phyloP scores from a whole-genome alignment of 2,329 filamentous ascomycete genomes.

The Pseudocercospora fijiensis region DNA sequence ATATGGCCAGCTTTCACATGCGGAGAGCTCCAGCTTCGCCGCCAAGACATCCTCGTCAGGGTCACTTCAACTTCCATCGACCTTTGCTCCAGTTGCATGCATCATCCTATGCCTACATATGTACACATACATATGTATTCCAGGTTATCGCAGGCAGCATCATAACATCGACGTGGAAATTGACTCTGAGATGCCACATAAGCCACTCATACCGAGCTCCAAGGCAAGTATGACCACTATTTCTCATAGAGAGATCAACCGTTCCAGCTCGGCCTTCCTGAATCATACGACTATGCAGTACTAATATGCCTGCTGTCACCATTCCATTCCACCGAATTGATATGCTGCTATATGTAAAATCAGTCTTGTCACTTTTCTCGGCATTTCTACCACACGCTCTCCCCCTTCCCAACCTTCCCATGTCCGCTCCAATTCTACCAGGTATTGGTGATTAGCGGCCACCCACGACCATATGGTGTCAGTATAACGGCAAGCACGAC shows the following conservation, averaged over 20 bases:
- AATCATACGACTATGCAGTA: not conserved
- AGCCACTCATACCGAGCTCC: not conserved
- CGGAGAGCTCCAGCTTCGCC: not conserved
- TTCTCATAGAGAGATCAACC: not conserved
- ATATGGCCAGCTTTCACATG: constrained; percentile 5
- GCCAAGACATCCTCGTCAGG: not conserved
- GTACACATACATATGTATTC: not conserved
- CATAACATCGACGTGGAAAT: too few species aligned
- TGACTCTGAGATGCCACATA: too few species aligned
- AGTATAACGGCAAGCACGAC: not conserved
- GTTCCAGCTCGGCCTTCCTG: not conserved
- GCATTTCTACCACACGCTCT: not conserved
- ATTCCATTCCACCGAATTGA: not conserved
- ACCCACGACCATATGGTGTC: not conserved
- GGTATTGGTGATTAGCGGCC: not conserved
- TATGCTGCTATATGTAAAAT: not conserved
- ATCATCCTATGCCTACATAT: not conserved
- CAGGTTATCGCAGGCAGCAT: too few species aligned
- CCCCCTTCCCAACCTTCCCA: not conserved
- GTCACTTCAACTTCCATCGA: not conserved
- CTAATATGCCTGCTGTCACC: not conserved
- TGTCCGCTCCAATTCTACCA: not conserved
- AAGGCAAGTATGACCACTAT: not conserved
- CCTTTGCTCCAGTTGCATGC: not conserved
- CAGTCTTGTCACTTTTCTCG: not conserved